A percentile compares a stretch with the other conserved stretches of the same genome.
These are phyloP conservation scores for Akanthomyces dipterigenus DNA, from an alignment of 2,329 filamentous ascomycete genomes.

Conservation along the genomic window DNA sequence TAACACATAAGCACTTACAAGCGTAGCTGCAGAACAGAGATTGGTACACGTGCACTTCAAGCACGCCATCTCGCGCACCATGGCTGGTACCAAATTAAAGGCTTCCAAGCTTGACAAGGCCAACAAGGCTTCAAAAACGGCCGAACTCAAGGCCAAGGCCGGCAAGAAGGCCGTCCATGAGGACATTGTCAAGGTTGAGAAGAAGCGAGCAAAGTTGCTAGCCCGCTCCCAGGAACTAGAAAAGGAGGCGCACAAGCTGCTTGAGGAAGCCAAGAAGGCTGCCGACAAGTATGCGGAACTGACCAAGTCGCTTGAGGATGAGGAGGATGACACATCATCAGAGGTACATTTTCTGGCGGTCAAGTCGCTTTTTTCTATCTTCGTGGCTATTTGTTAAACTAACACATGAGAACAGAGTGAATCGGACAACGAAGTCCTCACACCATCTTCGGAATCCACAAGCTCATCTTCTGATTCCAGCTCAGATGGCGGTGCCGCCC, in stretches of 20 bases:
- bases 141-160: constrained; percentile 23
- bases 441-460: not conserved
- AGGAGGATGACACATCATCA: constrained; percentile 11
- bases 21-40: not conserved
- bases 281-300: constrained; percentile 22
- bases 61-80: not conserved
- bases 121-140: constrained; percentile 11
- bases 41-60: not conserved
- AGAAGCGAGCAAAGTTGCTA: constrained; percentile 31
- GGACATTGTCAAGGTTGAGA: constrained; percentile 21
- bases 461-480: constrained; percentile 12
- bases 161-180: constrained; percentile 19
- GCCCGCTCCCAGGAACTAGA: constrained; percentile 35
- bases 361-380: not conserved
- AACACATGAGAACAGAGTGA: not conserved
- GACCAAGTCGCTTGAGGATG: constrained; percentile 14
- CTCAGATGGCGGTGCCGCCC: constrained; percentile 19
- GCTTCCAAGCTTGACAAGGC: not conserved
- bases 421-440: not conserved
- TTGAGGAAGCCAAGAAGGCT: constrained; percentile 32
- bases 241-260: constrained; percentile 32
- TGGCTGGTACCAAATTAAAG: not conserved
- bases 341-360: constrained; percentile 8
- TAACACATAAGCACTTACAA: not conserved
- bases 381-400: not conserved